Conservation (phyloP, 495 filamentous ascomycete genomes). For the Aspergillus cristatus region DNA sequence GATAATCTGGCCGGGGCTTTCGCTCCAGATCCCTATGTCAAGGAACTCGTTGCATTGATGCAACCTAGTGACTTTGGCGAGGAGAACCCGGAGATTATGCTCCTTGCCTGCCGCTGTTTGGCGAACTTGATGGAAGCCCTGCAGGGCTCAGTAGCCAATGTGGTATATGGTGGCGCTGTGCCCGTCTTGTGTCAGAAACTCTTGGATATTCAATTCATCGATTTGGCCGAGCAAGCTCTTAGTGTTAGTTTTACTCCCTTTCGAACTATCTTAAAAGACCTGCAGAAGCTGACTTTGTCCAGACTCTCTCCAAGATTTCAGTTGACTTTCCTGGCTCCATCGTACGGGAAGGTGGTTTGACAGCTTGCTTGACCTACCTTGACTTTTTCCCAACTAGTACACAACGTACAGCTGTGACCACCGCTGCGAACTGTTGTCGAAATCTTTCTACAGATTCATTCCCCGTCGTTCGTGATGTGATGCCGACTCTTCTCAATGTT, state of each 20-base stretch:
- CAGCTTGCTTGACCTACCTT: conserved; percentile 85
- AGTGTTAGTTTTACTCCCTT: conserved; percentile 48
- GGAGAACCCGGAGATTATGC: conserved; percentile 96
- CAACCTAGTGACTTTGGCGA: conserved; percentile 78
- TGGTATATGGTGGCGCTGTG: conserved; percentile 93
- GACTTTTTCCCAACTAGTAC: conserved; percentile 98
- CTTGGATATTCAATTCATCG: conserved; percentile 90
- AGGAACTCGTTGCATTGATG: conserved; percentile 90
- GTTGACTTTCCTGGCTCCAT: conserved; percentile 93
- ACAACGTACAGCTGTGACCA: conserved; percentile 91
- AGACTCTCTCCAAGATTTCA: conserved; percentile 95
- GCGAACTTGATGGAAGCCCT: conserved; percentile 98
- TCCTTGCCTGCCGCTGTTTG: conserved; percentile 89
- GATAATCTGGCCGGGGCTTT: conserved; percentile 96
- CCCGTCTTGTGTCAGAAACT: conserved; percentile 90
- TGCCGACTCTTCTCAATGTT: conserved; percentile 88
- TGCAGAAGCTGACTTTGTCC: conserved; percentile 9
- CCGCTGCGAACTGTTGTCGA: conserved; percentile 94
- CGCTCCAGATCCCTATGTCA: conserved; percentile 87
- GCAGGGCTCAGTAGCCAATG: conserved; percentile 82
- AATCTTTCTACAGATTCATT: conserved; percentile 94
- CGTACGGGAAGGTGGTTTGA: conserved; percentile 90
- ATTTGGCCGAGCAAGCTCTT: conserved; percentile 91
- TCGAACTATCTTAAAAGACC: background rate
- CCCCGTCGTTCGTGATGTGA: conserved; percentile 77